Evolutionary conservation across 805 yeast species (phyloP), one percentile per base, ranked within the genome.

Genomic region (Starmerella powellii): DNA sequence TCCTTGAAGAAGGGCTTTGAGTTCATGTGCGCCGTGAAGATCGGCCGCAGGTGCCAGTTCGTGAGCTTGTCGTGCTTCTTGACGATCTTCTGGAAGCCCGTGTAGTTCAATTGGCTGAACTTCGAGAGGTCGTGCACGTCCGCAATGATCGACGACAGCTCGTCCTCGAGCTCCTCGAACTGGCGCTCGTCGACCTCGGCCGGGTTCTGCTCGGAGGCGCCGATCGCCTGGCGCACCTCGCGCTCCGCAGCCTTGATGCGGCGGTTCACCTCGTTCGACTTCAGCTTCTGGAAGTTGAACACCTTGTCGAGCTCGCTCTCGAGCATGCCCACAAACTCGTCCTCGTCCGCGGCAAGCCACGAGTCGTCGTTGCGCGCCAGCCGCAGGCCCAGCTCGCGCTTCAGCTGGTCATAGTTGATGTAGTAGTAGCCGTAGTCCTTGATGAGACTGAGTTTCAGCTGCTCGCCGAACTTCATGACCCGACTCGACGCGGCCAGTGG

Each of bases 41-140:
- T 82, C 6, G 98, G 97, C 60, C 79, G 81, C 58, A 91, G 70
- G 42, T 74, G 77, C 70, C 76, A 78, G 29, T 71, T 69, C 15
- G 97, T 87, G 50, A 74, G 73, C 63, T 91, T 91, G 64, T 91
- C 98, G 62, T 91, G 98, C 64, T 91, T 91, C 66, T 91, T 91
- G 58, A 91, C 74, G 54, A 91, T 91, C 63, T 91, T 91, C 63
- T 85, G 95, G 68, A 91, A 91, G 2, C 98, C 98, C 17, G 95
- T 87, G 67, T 91, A 91, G 63, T 91, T 91, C 58, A 91, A 73
- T 48, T 94, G 73, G 16, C 95, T 76, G 62, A 84, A 91, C 61
- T 88, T 88, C 51, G 95, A 95, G 56, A 91, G 72, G 62, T 91
- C 98, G 58, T 91, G 96, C 34, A 91, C 95, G 64, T 87, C 96